These are phyloP conservation scores for Hypoxylon lenormandii DNA, from an alignment of 495 filamentous ascomycete genomes.

Conservation along the genomic window DNA sequence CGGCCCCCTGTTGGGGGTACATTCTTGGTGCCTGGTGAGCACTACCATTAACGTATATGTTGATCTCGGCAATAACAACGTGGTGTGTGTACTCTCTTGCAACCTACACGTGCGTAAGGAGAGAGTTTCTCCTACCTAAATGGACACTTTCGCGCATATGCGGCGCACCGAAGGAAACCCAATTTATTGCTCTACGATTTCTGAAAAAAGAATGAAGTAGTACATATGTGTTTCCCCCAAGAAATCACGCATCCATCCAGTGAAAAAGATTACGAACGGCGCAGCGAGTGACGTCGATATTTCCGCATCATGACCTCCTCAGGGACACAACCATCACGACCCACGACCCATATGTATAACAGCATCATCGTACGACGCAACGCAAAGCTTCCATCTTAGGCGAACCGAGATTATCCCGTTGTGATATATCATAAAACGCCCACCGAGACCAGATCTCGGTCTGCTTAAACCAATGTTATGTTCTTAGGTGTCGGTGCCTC, in stretches of 20 bases:
- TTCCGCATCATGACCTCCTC: slow-evolving; percentile 23
- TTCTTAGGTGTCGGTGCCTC: slow-evolving; percentile 2
- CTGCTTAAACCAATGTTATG: slow-evolving; percentile 6
- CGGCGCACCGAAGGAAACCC: too few relatives aligned
- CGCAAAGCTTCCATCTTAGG: slow-evolving; percentile 12
- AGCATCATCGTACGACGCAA: slow-evolving; percentile 2
- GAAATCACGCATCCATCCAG: slow-evolving; percentile 5
- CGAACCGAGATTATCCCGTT: slow-evolving; percentile 26
- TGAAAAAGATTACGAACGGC: slow-evolving; percentile 6
- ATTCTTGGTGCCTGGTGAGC: slow-evolving; percentile 7
- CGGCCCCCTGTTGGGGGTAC: slow-evolving; percentile 1
- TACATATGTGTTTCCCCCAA: too few relatives aligned
- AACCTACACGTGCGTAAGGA: too few relatives aligned
- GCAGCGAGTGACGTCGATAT: slow-evolving; percentile 32
- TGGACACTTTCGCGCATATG: too few relatives aligned
- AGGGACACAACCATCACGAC: not conserved
- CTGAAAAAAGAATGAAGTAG: too few relatives aligned
- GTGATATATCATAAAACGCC: slow-evolving; percentile 32
- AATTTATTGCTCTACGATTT: too few relatives aligned
- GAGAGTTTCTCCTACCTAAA: too few relatives aligned
- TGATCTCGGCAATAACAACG: slow-evolving; percentile 20
- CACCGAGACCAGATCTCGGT: slow-evolving; percentile 10
- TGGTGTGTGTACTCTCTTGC: too few relatives aligned
- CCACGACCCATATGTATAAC: not conserved
- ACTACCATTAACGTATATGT: slow-evolving; percentile 10